Percentiles rank a stretch among this genome's conserved stretches.
These are phyloP conservation scores for Endocalyx cinctus DNA, from an alignment of 2,329 filamentous ascomycete genomes.

Conservation along the genomic window DNA sequence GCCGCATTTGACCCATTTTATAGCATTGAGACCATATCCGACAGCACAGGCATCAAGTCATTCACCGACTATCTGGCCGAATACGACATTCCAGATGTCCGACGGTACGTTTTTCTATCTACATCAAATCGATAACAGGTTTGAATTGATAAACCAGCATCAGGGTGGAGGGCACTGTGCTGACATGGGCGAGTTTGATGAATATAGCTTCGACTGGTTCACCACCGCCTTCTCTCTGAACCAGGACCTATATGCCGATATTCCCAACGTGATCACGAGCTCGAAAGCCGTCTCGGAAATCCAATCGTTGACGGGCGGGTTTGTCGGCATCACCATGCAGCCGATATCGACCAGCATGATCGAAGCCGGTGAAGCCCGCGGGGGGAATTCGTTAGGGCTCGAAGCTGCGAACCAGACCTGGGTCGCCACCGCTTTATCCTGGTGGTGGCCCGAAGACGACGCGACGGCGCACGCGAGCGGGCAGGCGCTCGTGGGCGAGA, in stretches of 20 bases:
- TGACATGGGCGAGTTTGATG: too few relatives aligned
- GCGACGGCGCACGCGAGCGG: neutral
- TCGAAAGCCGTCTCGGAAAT: conserved; percentile 3
- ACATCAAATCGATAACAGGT: neutral
- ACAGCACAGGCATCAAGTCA: neutral
- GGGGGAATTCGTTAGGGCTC: conserved; percentile 6
- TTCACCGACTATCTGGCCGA: neutral
- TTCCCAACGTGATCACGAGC: conserved; percentile 3
- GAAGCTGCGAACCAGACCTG: conserved; percentile 7
- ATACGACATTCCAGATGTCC: conserved; percentile 1
- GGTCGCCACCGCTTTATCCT: conserved; percentile 1
- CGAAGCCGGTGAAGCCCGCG: conserved; percentile 1
- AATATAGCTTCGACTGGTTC: conserved; percentile 6
- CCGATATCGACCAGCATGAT: conserved; percentile 2
- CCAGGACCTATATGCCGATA: conserved; percentile 2
- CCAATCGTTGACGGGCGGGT: conserved; percentile 3
- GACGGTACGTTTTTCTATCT: conserved; percentile 1
- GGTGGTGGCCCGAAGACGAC: conserved; percentile 6
- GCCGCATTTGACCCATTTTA: conserved; percentile 9
- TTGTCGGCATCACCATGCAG: conserved; percentile 3
- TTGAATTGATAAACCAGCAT: conserved; percentile 1
- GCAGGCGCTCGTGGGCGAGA: neutral
- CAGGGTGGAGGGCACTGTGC: conserved; percentile 1
- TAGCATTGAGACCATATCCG: neutral
- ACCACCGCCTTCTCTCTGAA: conserved; percentile 4